Conservation (phyloP, 2,329 filamentous ascomycete genomes). For the Cladophialophora carrionii region DNA sequence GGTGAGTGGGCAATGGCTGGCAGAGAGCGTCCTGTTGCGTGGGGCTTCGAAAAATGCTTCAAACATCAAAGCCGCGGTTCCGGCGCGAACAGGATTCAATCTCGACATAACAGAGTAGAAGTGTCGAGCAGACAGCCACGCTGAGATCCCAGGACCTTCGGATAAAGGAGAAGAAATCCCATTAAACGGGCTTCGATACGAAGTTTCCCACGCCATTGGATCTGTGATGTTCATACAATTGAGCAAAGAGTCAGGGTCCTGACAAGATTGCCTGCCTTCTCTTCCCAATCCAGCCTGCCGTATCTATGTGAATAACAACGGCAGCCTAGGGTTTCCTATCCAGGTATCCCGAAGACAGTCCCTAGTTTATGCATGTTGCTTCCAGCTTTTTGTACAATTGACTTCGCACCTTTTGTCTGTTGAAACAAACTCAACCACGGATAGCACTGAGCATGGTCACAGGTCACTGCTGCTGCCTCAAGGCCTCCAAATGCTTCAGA, state of each 20-base stretch:
- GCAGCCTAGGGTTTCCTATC: background rate
- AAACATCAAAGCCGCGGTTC: background rate
- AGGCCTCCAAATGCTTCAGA: conserved; percentile 77
- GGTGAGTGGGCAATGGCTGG: conserved; percentile 1
- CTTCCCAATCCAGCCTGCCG: background rate
- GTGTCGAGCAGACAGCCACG: conserved; percentile 42
- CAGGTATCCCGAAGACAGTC: background rate
- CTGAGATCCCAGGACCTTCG: background rate
- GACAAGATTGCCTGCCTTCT: background rate
- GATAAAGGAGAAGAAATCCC: conserved; percentile 32
- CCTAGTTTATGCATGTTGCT: background rate
- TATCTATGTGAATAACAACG: background rate
- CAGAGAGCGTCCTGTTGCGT: background rate
- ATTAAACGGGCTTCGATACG: conserved; percentile 18
- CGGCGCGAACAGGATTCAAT: background rate
- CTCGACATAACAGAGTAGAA: conserved; percentile 9
- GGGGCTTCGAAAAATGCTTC: background rate
- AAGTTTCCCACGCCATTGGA: background rate
- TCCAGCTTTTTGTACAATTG: conserved; percentile 18
- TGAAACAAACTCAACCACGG: background rate
- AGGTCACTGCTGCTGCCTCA: conserved; percentile 51
- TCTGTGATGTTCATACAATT: conserved; percentile 14
- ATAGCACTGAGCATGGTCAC: conserved; percentile 8
- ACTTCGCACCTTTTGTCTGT: background rate
- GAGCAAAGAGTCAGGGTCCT: conserved; percentile 8